A percentile compares a stretch with the other conserved stretches of the same genome.
Evolutionary conservation across 352 stramenopile genomes (phyloP).

Genomic region (Pythium biforme): DNA sequence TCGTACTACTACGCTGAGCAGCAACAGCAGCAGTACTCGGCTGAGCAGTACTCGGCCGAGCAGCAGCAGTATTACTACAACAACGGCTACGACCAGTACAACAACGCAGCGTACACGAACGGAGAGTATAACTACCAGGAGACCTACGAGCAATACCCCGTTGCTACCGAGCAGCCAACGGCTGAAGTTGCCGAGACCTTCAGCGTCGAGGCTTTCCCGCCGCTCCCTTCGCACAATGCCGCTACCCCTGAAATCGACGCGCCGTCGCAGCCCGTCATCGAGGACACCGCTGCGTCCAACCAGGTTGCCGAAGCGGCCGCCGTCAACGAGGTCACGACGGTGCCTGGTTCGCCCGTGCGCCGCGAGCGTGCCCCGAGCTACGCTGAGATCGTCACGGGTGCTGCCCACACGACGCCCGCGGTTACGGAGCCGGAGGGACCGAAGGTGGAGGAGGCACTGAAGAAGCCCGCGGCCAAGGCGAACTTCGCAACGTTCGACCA

Average conservation of each 20-base stretch:
- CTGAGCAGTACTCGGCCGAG: constrained; percentile 18
- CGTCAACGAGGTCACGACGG: background rate
- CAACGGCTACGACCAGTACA: constrained; percentile 24
- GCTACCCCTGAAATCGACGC: background rate
- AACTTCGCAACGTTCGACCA: constrained; percentile 29
- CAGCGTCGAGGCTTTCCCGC: constrained; percentile 15
- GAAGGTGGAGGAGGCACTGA: constrained; percentile 5
- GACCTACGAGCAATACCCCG: constrained; percentile 18
- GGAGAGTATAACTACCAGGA: constrained; percentile 18
- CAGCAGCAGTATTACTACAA: constrained; percentile 23
- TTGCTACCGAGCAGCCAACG: background rate
- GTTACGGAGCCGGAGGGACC: constrained; percentile 25
- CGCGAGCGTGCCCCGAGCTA: constrained; percentile 27
- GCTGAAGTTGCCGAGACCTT: background rate
- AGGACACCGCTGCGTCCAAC: background rate
- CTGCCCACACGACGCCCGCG: constrained; percentile 36
- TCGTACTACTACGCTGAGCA: constrained; percentile 22
- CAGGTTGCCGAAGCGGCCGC: background rate
- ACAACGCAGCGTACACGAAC: background rate
- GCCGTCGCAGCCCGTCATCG: background rate
- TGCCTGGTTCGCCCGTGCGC: constrained; percentile 2
- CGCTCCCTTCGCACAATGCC: background rate
- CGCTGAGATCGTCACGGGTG: constrained; percentile 26
- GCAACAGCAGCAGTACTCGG: constrained; percentile 26
- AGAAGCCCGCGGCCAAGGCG: constrained; percentile 10